Conservation (phyloP, 1,284 basidiomycete species). For the Cryptococcus sp. region DNA sequence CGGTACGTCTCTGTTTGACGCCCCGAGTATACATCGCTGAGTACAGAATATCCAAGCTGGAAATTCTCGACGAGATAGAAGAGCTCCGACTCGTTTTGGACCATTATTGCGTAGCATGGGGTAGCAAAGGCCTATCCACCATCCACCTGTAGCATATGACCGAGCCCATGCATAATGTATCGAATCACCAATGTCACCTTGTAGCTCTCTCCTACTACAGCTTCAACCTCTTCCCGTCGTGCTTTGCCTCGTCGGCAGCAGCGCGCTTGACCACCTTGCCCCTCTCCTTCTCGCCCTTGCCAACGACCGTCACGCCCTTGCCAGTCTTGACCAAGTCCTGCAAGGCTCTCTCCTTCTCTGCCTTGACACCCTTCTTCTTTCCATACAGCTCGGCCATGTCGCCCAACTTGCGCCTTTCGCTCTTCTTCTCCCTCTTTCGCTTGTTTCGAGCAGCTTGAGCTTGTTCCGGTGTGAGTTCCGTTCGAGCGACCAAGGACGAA, state of each 20-base stretch:
- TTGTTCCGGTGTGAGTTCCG: slow-evolving; percentile 79
- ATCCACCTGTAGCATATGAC: too few species aligned
- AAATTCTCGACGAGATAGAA: slow-evolving; percentile 85
- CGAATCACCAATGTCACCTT: too few species aligned
- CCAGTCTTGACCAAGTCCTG: slow-evolving; percentile 73
- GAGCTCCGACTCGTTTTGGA: slow-evolving; percentile 79
- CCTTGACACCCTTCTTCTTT: slow-evolving; percentile 55
- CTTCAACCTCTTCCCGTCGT: slow-evolving; percentile 40
- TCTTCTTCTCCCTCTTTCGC: slow-evolving; percentile 68
- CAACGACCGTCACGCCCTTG: slow-evolving; percentile 75
- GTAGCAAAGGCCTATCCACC: slow-evolving; percentile 31
- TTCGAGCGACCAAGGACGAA: slow-evolving; percentile 57
- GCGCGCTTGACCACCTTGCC: slow-evolving; percentile 36
- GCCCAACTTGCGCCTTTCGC: slow-evolving; percentile 63
- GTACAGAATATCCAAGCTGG: slow-evolving; percentile 64
- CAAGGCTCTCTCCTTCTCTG: slow-evolving; percentile 74
- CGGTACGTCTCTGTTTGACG: slow-evolving; percentile 53
- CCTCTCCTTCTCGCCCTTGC: slow-evolving; percentile 55
- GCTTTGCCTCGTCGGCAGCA: slow-evolving; percentile 12
- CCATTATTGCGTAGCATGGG: slow-evolving; percentile 86
- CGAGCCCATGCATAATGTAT: not conserved
- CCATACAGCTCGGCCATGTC: slow-evolving; percentile 63
- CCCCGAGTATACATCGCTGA: not conserved
- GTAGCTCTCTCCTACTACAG: slow-evolving; percentile 11
- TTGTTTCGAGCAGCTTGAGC: slow-evolving; percentile 69